phyloP scores from a whole-genome alignment of 805 yeast species.

The Sugiyamaella smithiae region DNA sequence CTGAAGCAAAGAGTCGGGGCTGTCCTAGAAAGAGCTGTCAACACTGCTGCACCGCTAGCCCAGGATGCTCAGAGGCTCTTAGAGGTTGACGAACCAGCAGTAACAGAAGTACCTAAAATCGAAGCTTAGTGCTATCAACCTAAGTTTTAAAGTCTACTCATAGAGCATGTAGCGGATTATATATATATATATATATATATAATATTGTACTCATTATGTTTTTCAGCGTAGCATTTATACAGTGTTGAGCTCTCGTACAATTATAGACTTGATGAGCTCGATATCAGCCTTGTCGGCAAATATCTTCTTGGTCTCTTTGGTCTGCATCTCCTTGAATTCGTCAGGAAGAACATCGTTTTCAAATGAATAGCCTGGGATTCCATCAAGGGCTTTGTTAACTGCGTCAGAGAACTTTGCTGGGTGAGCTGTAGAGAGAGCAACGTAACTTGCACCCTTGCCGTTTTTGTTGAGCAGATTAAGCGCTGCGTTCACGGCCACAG shows the following conservation, averaged over 20 bases:
- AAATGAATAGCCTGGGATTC: constrained; percentile 72
- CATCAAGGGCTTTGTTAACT: constrained; percentile 72
- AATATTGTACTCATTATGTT: constrained; percentile 7
- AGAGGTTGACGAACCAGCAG: constrained; percentile 5
- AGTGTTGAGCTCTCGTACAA: constrained; percentile 73
- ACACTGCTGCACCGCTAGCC: constrained; percentile 74
- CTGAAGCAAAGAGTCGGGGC: constrained; percentile 79
- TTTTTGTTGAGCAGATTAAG: constrained; percentile 45
- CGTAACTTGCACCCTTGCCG: constrained; percentile 39
- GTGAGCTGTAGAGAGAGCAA: constrained; percentile 94
- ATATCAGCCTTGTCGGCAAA: constrained; percentile 69
- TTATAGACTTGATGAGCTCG: constrained; percentile 69
- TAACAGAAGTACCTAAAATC: not conserved
- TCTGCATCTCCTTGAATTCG: constrained; percentile 70
- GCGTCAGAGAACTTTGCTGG: constrained; percentile 99
- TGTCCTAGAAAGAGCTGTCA: constrained; percentile 72
- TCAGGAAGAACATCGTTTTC: constrained; percentile 86
- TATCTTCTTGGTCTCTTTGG: constrained; percentile 70
- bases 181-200: not conserved
- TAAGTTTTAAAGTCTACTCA: too few relatives aligned
- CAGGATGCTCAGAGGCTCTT: constrained; percentile 10
- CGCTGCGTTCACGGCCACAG: constrained; percentile 87
- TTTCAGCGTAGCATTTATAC: too few relatives aligned
- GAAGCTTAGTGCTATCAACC: too few relatives aligned
- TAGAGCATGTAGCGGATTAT: too few relatives aligned